A percentile compares a stretch with the other conserved stretches of the same genome.
Conservation (phyloP, 805 yeast genomes). For the Candida awuae region DNA sequence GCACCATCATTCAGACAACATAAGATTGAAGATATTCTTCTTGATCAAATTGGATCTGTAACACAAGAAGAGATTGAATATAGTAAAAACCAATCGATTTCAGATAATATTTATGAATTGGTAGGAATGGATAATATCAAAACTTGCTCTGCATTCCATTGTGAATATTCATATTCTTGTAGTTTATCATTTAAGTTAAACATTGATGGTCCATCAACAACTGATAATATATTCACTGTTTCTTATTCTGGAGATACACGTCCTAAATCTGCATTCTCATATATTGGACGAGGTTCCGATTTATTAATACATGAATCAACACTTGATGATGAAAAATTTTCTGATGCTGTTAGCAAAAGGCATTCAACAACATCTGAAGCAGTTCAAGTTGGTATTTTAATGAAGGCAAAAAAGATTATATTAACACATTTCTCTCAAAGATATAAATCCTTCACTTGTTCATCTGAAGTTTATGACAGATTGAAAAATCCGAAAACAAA, state of each 20-base stretch:
- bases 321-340: constrained; percentile 65
- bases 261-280: constrained; percentile 56
- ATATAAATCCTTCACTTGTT: constrained; percentile 47
- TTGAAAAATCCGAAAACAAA: constrained; percentile 14
- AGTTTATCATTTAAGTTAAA: constrained; percentile 39
- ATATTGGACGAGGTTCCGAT: constrained; percentile 59
- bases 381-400: constrained; percentile 52
- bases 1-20: constrained; percentile 18
- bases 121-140: constrained; percentile 37
- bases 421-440: constrained; percentile 92
- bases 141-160: constrained; percentile 77
- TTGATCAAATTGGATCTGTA: constrained; percentile 17
- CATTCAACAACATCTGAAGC: constrained; percentile 93
- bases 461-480: constrained; percentile 20
- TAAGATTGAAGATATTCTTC: constrained; percentile 20
- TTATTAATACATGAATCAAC: constrained; percentile 91
- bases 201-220: not conserved
- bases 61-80: constrained; percentile 7
- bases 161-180: constrained; percentile 72
- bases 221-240: constrained; percentile 42
- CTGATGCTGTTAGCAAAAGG: constrained; percentile 72
- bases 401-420: constrained; percentile 65
- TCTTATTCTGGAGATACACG: constrained; percentile 95
- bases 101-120: constrained; percentile 30
- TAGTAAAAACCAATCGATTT: constrained; percentile 1